These are phyloP conservation scores for Panellus pusillus DNA, from an alignment of 768 basidiomycete species.

Conservation along the genomic window DNA sequence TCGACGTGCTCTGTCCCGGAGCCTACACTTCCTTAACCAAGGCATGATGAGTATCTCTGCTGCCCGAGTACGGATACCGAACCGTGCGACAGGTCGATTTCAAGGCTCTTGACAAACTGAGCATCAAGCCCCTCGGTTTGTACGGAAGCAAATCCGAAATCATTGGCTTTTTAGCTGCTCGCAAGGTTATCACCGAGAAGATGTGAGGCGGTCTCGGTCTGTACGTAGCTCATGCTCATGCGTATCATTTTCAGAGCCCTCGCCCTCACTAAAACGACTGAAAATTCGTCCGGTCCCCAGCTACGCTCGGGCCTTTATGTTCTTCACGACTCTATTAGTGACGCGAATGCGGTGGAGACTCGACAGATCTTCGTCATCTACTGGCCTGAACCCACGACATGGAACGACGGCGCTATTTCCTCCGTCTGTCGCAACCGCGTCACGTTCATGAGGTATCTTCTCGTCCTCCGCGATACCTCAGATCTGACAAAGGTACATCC, in stretches of 20 bases:
- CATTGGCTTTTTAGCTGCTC: conserved; percentile 40
- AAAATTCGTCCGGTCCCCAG: conserved; percentile 23
- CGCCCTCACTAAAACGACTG: conserved; percentile 8
- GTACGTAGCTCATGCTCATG: background rate
- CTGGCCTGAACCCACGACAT: conserved; percentile 63
- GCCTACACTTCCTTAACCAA: conserved; percentile 55
- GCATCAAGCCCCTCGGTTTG: conserved; percentile 52
- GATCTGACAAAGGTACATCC: background rate
- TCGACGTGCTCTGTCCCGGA: conserved; percentile 48
- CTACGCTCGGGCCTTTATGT: conserved; percentile 56
- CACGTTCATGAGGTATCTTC: conserved; percentile 58
- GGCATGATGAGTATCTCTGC: background rate
- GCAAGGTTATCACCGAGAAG: conserved; percentile 36
- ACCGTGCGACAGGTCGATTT: conserved; percentile 44
- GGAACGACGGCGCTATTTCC: conserved; percentile 49
- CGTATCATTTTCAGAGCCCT: conserved; percentile 4
- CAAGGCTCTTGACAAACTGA: conserved; percentile 43
- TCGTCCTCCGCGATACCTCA: background rate
- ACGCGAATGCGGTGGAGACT: background rate
- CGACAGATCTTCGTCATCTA: conserved; percentile 49
- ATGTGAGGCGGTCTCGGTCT: conserved; percentile 34
- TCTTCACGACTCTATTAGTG: conserved; percentile 23
- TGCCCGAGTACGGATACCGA: background rate
- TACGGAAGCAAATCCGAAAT: conserved; percentile 59
- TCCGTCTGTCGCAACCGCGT: conserved; percentile 52